These are phyloP conservation scores for Mesembryanthemum crystallinum DNA, from an alignment of 148 eudicot genomes.

Conservation along the genomic window DNA sequence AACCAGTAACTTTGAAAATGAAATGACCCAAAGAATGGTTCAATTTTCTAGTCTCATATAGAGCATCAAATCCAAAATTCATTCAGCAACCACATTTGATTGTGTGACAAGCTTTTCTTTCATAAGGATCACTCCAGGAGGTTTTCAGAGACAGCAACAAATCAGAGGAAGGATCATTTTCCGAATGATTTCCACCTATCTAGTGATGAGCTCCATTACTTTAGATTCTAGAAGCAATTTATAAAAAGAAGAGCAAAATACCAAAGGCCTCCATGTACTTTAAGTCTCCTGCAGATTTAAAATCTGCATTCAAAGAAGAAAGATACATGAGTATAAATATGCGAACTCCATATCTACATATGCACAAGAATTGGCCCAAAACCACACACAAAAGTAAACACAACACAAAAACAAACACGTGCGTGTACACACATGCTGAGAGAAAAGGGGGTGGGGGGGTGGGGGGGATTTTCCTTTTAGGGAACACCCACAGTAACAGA, in stretches of 20 bases:
- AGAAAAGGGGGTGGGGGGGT: too few relatives aligned
- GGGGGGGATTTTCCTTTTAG: too few relatives aligned
- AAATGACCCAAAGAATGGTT: too few relatives aligned
- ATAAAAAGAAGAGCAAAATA: slow-evolving; percentile 25
- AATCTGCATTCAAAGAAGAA: slow-evolving; percentile 46
- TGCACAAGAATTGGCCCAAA: neutral
- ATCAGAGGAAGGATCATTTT: neutral
- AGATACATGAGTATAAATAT: slow-evolving; percentile 2
- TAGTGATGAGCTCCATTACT: neutral
- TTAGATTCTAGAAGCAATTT: neutral
- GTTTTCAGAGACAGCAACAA: neutral
- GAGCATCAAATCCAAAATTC: too few relatives aligned
- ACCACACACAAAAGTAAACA: too few relatives aligned
- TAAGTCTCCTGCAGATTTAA: slow-evolving; percentile 67
- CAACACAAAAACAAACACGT: neutral
- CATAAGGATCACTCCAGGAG: neutral
- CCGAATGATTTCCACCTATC: neutral
- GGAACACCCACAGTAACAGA: too few relatives aligned
- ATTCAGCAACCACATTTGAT: neutral
- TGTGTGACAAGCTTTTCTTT: neutral
- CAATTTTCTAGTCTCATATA: too few relatives aligned
- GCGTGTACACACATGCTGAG: too few relatives aligned
- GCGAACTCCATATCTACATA: neutral
- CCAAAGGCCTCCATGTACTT: slow-evolving; percentile 85
- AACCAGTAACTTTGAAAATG: neutral